Evolutionary conservation across 192 early-diverging fungal species (phyloP), one percentile per base, ranked within the genome.

Genomic region (Chytriomyces sp.): DNA sequence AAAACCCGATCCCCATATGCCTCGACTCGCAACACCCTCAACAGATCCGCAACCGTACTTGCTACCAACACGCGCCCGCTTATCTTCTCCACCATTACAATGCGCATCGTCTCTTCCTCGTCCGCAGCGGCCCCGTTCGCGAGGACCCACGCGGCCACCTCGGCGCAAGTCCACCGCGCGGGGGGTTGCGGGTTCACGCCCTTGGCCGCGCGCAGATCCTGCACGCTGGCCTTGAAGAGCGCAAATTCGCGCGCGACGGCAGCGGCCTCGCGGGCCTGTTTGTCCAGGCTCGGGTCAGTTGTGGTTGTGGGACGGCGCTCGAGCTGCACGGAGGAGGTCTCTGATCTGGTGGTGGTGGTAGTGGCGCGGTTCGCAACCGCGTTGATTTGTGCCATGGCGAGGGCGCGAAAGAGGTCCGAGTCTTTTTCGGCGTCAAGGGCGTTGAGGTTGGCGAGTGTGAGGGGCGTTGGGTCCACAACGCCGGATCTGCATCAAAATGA

Each of bases 1-100:
- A 61, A 12, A 61, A 38, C 59, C 3, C 59, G 59, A 37, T 61
- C 59, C 2, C 59, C 59, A 34, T 37, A 61, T 17, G 10, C 17
- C 32, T 12, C 14, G 14, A 61, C 26, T 30, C 59, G 33, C 30
- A 61, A 36, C 59, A 61, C 10, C 36, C 17, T 17, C 14, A 14
- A 37, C 59, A 61, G 30, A 31, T 61, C 59, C 12, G 17, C 17
- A 19, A 61, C 59, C 14, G n/a, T 8, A 14, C 17, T 34, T 12
- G 17, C 59, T 36, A 61, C 10, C 32, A 61, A 17, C 14, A 37
- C 59, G 17, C 4, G 28, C 17, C 59, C 59, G 38, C 17, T 37
- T 17, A 61, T 36, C 14, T 37, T 31, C 36, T 37, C 59, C 7
- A 14, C 36, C 17, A 12, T 26, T 17, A 37, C 59, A 61, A 61